These are phyloP conservation scores for Cryoendolithus antarcticus DNA, from an alignment of 2,329 filamentous ascomycete genomes.

Conservation along the genomic window DNA sequence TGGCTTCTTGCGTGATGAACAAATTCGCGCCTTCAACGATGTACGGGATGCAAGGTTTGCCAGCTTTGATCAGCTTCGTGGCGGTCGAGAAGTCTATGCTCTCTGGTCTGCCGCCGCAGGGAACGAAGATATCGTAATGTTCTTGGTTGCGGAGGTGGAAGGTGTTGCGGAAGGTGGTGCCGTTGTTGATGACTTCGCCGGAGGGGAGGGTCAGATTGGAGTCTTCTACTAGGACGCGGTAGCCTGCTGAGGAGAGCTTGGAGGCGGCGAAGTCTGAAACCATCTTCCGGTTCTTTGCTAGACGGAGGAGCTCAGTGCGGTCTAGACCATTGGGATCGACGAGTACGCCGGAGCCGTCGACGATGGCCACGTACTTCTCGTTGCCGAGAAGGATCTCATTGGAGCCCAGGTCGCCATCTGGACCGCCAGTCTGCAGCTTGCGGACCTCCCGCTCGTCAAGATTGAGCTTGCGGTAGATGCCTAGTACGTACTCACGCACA, in stretches of 20 bases:
- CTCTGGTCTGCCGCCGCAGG: constrained; percentile 90
- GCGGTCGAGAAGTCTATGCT: constrained; percentile 88
- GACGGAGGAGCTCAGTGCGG: constrained; percentile 65
- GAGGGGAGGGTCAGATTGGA: constrained; percentile 74
- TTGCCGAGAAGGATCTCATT: constrained; percentile 95
- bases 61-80: constrained; percentile 75
- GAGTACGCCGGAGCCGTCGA: constrained; percentile 92
- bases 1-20: constrained; percentile 97
- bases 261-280: constrained; percentile 73
- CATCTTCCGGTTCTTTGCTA: constrained; percentile 81
- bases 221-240: constrained; percentile 86
- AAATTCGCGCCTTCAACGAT: constrained; percentile 97
- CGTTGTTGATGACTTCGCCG: constrained; percentile 80
- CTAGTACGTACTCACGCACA: constrained; percentile 88
- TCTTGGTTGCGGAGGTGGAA: constrained; percentile 68
- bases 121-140: constrained; percentile 79
- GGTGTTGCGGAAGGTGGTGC: constrained; percentile 91
- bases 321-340: constrained; percentile 86
- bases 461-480: constrained; percentile 91
- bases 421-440: constrained; percentile 96
- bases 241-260: constrained; percentile 79
- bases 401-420: constrained; percentile 90
- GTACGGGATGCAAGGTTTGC: constrained; percentile 79
- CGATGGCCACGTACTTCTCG: constrained; percentile 88
- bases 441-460: constrained; percentile 73